Evolutionary conservation across 2,329 filamentous ascomycete genomes (phyloP), one percentile per base, ranked within the genome.

Genomic region (Ophiocordyceps camponoti-floridani): DNA sequence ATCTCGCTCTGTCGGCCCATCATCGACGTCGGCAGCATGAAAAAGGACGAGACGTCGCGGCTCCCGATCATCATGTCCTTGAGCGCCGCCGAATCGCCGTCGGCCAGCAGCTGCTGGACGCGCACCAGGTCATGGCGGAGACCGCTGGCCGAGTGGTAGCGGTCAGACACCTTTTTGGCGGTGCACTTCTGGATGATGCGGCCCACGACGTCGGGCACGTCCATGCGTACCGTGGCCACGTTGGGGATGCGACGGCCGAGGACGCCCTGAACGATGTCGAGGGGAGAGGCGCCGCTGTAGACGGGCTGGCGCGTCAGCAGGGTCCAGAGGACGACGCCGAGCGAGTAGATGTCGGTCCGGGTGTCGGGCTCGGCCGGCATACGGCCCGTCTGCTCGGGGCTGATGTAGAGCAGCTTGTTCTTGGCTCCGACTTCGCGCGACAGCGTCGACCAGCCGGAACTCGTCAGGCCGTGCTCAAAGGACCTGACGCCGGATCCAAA

Each of bases 211-310:
- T 93, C 84, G 0, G 89, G 89, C 6, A 94, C 70, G 56, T 95
- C 89, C 48, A 86, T 72, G 43, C 89, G 75, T 41, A 86, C 75
- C 4, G 75, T 76, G 4, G 85, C 84, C 9, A 91, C 79, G 35
- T 77, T 77, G 4, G 84, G 79, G 50, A 95, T 77, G 41, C 84
- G 77, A 50, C 82, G 81, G 42, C 80, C 80, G 9, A 96, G 69
- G 11, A 95, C 86, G 51, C 80, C 85, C 58, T 95, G 88, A 50
- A 96, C 86, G 41, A 95, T 86, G 54, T 95, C 88, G 47, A 95
- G 74, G 1, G 88, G 84, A 1, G 78, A 81, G 12, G 77, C 72
- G 10, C 85, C 89, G 33, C 82, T 79, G 51, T 91, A 94, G 0
- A 86, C 82, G 3, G 83, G 75, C 53, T 80, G 75, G 27, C 87